Percentiles rank a stretch among this genome's conserved stretches.
Conservation (phyloP, 1,139 yeast species). For the Pichia sp. region DNA sequence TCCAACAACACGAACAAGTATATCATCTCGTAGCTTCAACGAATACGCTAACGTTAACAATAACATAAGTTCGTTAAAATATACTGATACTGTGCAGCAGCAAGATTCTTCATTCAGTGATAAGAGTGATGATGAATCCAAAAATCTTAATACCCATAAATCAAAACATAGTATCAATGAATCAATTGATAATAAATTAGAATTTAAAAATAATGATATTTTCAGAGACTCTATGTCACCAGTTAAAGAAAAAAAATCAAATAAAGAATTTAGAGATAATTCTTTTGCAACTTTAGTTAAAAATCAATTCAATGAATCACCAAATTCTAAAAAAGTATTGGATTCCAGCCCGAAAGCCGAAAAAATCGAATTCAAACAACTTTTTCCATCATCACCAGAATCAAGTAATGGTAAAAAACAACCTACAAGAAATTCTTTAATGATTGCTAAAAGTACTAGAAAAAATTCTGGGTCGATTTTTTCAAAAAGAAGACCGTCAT, state of each 20-base stretch:
- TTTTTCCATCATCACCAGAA: background rate
- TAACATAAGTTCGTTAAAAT: background rate
- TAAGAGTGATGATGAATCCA: background rate
- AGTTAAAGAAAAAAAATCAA: conserved; percentile 1
- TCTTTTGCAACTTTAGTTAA: conserved; percentile 10
- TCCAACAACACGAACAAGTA: conserved; percentile 36
- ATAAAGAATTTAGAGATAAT: conserved; percentile 1
- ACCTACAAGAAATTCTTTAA: background rate
- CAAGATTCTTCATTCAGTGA: background rate
- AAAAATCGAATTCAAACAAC: conserved; percentile 5
- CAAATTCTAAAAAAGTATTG: background rate
- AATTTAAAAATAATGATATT: conserved; percentile 29
- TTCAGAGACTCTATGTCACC: conserved; percentile 30
- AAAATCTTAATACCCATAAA: background rate
- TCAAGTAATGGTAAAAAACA: background rate
- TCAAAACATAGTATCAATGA: background rate
- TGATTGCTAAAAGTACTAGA: background rate
- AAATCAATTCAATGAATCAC: conserved; percentile 4
- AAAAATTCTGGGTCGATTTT: background rate
- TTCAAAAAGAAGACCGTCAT: background rate
- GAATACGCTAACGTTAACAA: conserved; percentile 10
- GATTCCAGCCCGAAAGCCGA: background rate
- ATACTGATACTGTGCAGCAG: background rate
- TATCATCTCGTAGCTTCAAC: conserved; percentile 12
- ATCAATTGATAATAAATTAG: no score